Evolutionary conservation across 2,329 filamentous ascomycete species (phyloP).

Genomic region (Scopulariopsis brevicaulis): DNA sequence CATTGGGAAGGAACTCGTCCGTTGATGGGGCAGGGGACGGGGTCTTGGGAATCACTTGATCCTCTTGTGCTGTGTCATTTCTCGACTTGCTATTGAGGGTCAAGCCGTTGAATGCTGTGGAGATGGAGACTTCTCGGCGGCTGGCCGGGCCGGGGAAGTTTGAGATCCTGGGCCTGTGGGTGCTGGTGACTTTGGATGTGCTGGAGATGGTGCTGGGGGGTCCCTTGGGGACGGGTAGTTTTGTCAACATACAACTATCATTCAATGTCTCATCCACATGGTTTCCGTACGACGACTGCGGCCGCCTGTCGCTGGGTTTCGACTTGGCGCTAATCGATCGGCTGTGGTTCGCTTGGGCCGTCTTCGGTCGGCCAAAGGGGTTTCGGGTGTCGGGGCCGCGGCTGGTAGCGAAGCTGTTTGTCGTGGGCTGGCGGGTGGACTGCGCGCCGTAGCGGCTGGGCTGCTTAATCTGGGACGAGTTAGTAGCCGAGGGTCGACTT

Average conservation of each 20-base stretch:
- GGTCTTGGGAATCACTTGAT: slow-evolving; percentile 34
- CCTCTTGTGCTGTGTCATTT: slow-evolving; percentile 13
- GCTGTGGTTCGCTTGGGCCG: slow-evolving; percentile 30
- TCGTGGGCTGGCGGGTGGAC: slow-evolving; percentile 2
- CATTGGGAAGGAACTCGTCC: slow-evolving; percentile 11
- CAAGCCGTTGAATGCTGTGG: slow-evolving; percentile 23
- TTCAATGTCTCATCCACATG: slow-evolving; percentile 20
- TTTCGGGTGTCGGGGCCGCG: slow-evolving; percentile 41
- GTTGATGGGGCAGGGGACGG: slow-evolving; percentile 13
- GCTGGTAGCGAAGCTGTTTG: slow-evolving; percentile 42
- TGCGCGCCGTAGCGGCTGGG: slow-evolving; percentile 5
- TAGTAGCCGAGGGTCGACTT: not conserved
- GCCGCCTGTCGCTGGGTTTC: slow-evolving; percentile 12
- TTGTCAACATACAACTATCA: slow-evolving; percentile 22
- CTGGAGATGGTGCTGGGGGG: not conserved
- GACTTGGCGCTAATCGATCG: slow-evolving; percentile 30
- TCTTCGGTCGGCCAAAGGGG: slow-evolving; percentile 34
- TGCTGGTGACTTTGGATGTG: slow-evolving; percentile 8
- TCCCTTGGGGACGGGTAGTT: not conserved
- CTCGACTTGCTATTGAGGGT: slow-evolving; percentile 22
- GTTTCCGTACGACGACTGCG: slow-evolving; percentile 26
- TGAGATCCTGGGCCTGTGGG: slow-evolving; percentile 12
- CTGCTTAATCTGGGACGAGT: slow-evolving; percentile 3
- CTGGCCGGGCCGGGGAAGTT: slow-evolving; percentile 15
- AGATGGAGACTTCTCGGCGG: slow-evolving; percentile 32